Percentiles rank a stretch among this genome's conserved stretches.
Conservation (phyloP, 2,329 filamentous ascomycete species). For the Ceratocystis variospora region DNA sequence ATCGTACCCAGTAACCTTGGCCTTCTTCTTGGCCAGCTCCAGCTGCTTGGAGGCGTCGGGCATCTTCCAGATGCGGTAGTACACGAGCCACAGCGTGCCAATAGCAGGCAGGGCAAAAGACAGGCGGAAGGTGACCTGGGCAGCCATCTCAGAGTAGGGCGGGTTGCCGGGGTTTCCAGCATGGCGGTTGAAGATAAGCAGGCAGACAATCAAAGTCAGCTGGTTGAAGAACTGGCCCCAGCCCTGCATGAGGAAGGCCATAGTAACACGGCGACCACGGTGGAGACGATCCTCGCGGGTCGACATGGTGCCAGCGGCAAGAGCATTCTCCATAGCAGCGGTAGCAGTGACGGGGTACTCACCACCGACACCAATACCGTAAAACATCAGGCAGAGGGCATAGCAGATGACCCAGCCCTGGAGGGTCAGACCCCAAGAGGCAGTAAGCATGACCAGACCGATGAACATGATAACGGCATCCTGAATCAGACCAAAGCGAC, state of each 20-base stretch:
- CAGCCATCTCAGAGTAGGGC: constrained; percentile 62
- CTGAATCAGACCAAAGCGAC: constrained; percentile 90
- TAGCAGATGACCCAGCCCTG: constrained; percentile 98
- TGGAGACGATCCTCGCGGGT: constrained; percentile 88
- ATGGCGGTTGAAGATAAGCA: constrained; percentile 65
- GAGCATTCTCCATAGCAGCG: constrained; percentile 82
- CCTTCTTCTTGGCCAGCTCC: constrained; percentile 67
- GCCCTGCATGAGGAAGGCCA: constrained; percentile 94
- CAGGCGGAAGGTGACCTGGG: constrained; percentile 82
- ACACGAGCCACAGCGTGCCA: constrained; percentile 86
- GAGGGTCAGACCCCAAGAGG: constrained; percentile 72
- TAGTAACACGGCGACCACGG: constrained; percentile 88
- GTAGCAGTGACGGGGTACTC: constrained; percentile 97
- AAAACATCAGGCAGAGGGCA: constrained; percentile 83
- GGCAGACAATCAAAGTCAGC: constrained; percentile 68
- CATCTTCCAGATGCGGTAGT: constrained; percentile 96
- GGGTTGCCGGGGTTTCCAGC: constrained; percentile 42
- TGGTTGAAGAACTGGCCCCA: constrained; percentile 97
- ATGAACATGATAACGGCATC: constrained; percentile 89
- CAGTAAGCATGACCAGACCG: constrained; percentile 81
- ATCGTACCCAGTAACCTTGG: constrained; percentile 84
- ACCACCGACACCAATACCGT: constrained; percentile 53
- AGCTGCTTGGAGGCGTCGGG: constrained; percentile 73
- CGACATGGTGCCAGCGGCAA: constrained; percentile 73
- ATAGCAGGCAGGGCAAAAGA: constrained; percentile 85